Percentiles rank a stretch among this genome's conserved stretches.
Conservation (phyloP, 2,329 filamentous ascomycete species). For the Coniochaeta sp. region DNA sequence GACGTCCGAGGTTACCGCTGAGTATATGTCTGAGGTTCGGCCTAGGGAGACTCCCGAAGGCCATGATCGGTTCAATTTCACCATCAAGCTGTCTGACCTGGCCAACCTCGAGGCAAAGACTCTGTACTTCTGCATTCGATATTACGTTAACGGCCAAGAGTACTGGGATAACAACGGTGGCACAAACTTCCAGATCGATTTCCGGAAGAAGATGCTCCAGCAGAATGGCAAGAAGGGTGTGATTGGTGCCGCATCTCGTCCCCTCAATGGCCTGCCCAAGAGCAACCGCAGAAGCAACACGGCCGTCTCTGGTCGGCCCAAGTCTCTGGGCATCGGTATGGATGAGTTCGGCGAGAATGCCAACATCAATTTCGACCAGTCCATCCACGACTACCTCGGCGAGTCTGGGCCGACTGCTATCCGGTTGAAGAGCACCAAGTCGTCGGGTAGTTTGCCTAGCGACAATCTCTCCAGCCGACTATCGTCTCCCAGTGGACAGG, state of each 20-base stretch:
- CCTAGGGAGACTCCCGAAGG: constrained; percentile 56
- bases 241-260: constrained; percentile 42
- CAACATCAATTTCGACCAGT: constrained; percentile 51
- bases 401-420: constrained; percentile 54
- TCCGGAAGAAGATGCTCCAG: constrained; percentile 68
- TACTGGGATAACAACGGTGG: constrained; percentile 91
- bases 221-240: constrained; percentile 50
- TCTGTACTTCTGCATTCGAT: constrained; percentile 85
- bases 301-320: constrained; percentile 37
- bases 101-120: constrained; percentile 90
- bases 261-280: constrained; percentile 53
- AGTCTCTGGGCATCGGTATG: constrained; percentile 50
- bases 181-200: constrained; percentile 91
- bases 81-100: constrained; percentile 85
- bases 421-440: constrained; percentile 64
- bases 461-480: constrained; percentile 50
- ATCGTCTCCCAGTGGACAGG: constrained; percentile 55
- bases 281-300: constrained; percentile 51
- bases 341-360: constrained; percentile 66
- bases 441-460: constrained; percentile 54
- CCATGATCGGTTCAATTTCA: constrained; percentile 88
- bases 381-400: constrained; percentile 55
- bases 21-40: constrained; percentile 74
- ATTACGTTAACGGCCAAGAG: constrained; percentile 75
- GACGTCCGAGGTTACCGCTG: constrained; percentile 86